phyloP scores from a whole-genome alignment of 179 eudicot species.

The Silene noctiflora region DNA sequence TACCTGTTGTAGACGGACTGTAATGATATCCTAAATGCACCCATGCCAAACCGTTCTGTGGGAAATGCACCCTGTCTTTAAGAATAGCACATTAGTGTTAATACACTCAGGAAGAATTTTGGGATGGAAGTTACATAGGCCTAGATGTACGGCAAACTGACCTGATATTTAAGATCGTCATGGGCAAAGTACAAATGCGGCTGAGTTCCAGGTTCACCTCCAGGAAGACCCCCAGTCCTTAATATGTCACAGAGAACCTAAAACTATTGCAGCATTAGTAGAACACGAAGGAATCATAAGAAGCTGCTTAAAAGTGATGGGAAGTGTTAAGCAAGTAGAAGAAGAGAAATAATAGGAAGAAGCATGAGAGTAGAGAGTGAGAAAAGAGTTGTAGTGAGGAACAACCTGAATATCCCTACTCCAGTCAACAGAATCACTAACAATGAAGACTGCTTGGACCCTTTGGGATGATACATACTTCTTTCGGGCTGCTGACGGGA shows the following conservation, averaged over 20 bases:
- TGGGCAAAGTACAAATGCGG: slow-evolving; percentile 81
- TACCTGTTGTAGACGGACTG: slow-evolving; percentile 92
- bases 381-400: slow-evolving; percentile 1
- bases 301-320: not conserved
- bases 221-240: slow-evolving; percentile 95
- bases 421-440: slow-evolving; percentile 97
- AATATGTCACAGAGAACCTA: slow-evolving; percentile 95
- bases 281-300: not conserved
- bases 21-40: slow-evolving; percentile 88
- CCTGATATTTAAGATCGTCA: slow-evolving; percentile 97
- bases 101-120: not conserved
- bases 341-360: not conserved
- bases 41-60: slow-evolving; percentile 90
- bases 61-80: slow-evolving; percentile 81
- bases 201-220: slow-evolving; percentile 60
- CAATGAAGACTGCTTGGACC: slow-evolving; percentile 74
- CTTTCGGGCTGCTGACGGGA: slow-evolving; percentile 23
- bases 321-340: not conserved
- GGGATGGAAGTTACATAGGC: slow-evolving; percentile 6
- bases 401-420: slow-evolving; percentile 92
- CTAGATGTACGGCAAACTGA: slow-evolving; percentile 24
- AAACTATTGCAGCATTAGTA: slow-evolving; percentile 19
- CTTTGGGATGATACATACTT: slow-evolving; percentile 48
- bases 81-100: slow-evolving; percentile 29
- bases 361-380: not conserved